These are phyloP conservation scores for Fistulina hepatica DNA, from an alignment of 1,284 basidiomycete genomes.

Conservation along the genomic window DNA sequence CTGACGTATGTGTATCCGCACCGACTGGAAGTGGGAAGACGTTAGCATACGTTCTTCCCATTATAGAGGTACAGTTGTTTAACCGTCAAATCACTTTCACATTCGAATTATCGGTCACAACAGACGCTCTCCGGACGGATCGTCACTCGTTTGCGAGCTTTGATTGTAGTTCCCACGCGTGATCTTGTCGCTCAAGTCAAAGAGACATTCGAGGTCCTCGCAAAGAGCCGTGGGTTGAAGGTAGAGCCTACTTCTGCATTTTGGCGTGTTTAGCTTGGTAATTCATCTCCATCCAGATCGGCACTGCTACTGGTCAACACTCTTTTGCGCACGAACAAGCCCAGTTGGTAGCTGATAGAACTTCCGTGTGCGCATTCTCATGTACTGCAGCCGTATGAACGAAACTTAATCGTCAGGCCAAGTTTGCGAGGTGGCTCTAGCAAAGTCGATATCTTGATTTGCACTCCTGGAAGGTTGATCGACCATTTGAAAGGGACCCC, in stretches of 20 bases:
- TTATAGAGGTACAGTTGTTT: constrained; percentile 60
- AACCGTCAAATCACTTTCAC: constrained; percentile 1
- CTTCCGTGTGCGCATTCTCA: constrained; percentile 29
- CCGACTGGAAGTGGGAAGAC: constrained; percentile 98
- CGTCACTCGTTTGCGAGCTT: constrained; percentile 79
- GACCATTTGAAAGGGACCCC: constrained; percentile 85
- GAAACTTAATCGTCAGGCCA: constrained; percentile 7
- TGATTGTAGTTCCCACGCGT: constrained; percentile 88
- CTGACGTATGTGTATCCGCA: constrained; percentile 92
- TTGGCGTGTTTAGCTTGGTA: constrained; percentile 4
- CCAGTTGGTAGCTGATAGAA: constrained; percentile 50
- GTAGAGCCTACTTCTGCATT: constrained; percentile 32
- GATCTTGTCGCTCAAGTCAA: constrained; percentile 92
- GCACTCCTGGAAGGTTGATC: constrained; percentile 90
- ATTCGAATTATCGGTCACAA: constrained; percentile 6
- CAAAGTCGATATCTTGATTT: constrained; percentile 89
- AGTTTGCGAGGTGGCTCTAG: constrained; percentile 69
- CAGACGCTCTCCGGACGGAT: constrained; percentile 65
- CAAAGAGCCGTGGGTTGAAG: constrained; percentile 80
- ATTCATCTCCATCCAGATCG: constrained; percentile 49
- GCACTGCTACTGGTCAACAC: constrained; percentile 73
- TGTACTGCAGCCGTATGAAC: not conserved
- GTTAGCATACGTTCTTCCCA: constrained; percentile 86
- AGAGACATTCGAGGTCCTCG: constrained; percentile 80
- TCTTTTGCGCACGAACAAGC: constrained; percentile 77